Base-by-base conservation (phyloP, 306 rosid species). In the Hippophae gyantsensis region DNA sequence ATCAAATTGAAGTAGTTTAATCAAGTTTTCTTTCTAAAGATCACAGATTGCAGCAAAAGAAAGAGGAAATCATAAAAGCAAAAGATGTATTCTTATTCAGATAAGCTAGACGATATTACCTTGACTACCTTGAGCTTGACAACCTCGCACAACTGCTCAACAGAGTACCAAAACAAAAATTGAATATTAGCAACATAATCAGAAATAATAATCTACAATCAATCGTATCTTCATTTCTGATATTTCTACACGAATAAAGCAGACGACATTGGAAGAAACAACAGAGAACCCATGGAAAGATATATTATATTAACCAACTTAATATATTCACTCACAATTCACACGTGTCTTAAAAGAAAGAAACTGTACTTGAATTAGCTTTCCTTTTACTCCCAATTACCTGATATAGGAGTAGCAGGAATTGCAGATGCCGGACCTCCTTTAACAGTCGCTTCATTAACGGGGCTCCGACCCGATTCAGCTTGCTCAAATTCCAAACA, bases 401-500 rank as follows among this genome's bases (percentile, higher is more conserved):
- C 92, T 65, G 97, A 84, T 68, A 89, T 78, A 42, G 95, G 95
- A 68, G 64, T 63, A n/a, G 75, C 80, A 9, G 87, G 77, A 60
- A 81, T 32, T 10, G 83, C 12, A 18, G 52, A 43, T 23, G 58
- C 59, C 57, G 75, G 66, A 47, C 9, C 74, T 18, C 65, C 72
- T 74, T 74, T 81, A 52, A 65, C 52, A 12, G 27, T 52, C 40
- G 51, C 72, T 43, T 81, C 84, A 74, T 78, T 73, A 9, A 58
- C 72, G 32, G 87, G 84, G 74, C 45, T 76, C 67, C 72, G 61
- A n/a, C 78, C 70, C 32, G 79, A 57, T 57, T 89, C 92, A 1
- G 86, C 97, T 56, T 67, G 89, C 74, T 87, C 96, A 53, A 71
- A 70, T 60, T 89, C 95, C 3, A 93, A 89, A 65, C 86, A 89